Evolutionary conservation across 2,329 filamentous ascomycete species (phyloP), one percentile per base, ranked within the genome.

Genomic region (Dendrostoma leiphaemia): DNA sequence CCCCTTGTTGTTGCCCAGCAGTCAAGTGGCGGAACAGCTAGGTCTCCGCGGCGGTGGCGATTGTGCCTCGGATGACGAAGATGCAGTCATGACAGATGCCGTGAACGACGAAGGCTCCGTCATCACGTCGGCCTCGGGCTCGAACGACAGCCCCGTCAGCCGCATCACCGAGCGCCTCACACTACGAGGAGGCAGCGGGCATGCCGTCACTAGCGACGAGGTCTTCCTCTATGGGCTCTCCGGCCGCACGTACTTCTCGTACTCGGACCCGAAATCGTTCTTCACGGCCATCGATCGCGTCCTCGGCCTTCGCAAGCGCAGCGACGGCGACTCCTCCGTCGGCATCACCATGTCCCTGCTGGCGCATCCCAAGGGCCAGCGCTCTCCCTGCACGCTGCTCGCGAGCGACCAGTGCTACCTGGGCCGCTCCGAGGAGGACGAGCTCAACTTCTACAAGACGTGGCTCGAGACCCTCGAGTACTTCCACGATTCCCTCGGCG

Each of bases 271-370:
- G 13, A 38, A 13, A 10, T 48, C 34, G 3, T 51, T 57, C 26
- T 57, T 54, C 21, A 21, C 23, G 21, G 51, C 51, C 19, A 48
- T 57, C 19, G 55, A 57, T 17, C 28, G 35, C 12, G 28, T 41
- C 4, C 48, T 57, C 3, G 24, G 12, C 9, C 51, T 57, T 2
- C 9, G 23, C 12, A 21, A 37, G 12, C 51, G 55, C 21, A 35
- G 28, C 13, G 19, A 19, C 6, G 48, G 13, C 15, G 23, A 15
- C 2, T 26, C 37, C 10, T 43, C 19, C 8, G 38, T 44, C 23
- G 48, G 38, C 6, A 29, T 51, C 29, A 44, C 48, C 5, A 23
- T 51, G 4, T 44, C 48, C n/a, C 38, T 51, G 26, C 17, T 51
- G 21, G 26, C 38, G 15, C 31, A 44, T 28, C 31, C 48, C 28